phyloP scores from a whole-genome alignment of 2,329 filamentous ascomycete genomes.

The Herpomyces periplanetae region DNA sequence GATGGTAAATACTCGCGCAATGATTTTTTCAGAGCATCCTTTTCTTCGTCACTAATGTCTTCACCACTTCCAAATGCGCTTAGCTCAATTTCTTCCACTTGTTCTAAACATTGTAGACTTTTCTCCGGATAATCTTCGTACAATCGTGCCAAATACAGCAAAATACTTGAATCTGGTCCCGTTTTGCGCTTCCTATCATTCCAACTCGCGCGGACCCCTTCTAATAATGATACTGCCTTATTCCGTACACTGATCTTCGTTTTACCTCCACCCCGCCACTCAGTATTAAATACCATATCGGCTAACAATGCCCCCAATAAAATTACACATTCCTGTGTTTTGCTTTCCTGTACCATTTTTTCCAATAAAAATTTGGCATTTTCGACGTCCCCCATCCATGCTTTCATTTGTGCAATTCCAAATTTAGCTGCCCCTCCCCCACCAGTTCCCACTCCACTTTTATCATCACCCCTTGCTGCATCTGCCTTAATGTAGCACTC shows the following conservation, averaged over 20 bases:
- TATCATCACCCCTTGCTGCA: conserved; percentile 58
- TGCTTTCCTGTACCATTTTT: conserved; percentile 60
- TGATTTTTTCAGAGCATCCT: conserved; percentile 17
- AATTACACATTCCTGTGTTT: conserved; percentile 55
- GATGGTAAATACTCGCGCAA: conserved; percentile 47
- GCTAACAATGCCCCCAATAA: conserved; percentile 66
- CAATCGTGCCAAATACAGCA: conserved; percentile 60
- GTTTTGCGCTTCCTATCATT: conserved; percentile 64
- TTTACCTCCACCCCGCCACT: conserved; percentile 30
- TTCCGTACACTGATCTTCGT: conserved; percentile 52
- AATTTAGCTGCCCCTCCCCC: conserved; percentile 96
- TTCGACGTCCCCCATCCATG: conserved; percentile 43
- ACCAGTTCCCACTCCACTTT: conserved; percentile 53
- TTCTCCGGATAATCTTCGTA: conserved; percentile 78
- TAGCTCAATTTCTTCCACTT: conserved; percentile 63
- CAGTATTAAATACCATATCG: conserved; percentile 56
- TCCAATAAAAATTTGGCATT: conserved; percentile 76
- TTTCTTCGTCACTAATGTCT: conserved; percentile 7
- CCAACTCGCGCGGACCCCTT: conserved; percentile 52
- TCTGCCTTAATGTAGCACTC: conserved; percentile 72
- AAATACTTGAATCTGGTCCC: conserved; percentile 39
- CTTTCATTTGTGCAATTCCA: conserved; percentile 54
- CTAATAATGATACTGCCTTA: conserved; percentile 50
- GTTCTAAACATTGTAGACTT: conserved; percentile 55
- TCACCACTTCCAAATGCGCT: conserved; percentile 29